A percentile compares a stretch with the other conserved stretches of the same genome.
These are phyloP conservation scores for Pythium dissotocum DNA, from an alignment of 352 stramenopile species.

Conservation along the genomic window DNA sequence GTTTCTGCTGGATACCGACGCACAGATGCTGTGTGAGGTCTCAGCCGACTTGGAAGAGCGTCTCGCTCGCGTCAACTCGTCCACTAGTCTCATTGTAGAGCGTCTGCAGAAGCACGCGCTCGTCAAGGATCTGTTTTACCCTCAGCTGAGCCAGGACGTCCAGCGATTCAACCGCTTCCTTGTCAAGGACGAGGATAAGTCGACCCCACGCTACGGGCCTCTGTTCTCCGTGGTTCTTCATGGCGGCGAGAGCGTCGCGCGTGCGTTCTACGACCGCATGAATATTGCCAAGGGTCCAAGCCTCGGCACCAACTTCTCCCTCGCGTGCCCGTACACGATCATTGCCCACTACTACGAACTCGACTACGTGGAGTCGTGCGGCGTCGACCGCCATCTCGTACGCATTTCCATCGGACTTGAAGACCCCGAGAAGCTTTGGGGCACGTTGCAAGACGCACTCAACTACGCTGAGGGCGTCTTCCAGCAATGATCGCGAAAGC, in stretches of 20 bases:
- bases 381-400: constrained; percentile 90
- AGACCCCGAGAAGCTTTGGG: constrained; percentile 73
- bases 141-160: constrained; percentile 50
- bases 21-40: constrained; percentile 41
- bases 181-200: constrained; percentile 14
- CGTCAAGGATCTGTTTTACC: constrained; percentile 89
- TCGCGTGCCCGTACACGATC: constrained; percentile 92
- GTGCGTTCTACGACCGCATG: constrained; percentile 89
- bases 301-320: constrained; percentile 94
- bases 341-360: constrained; percentile 93
- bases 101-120: constrained; percentile 71
- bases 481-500: constrained; percentile 13
- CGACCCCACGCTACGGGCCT: constrained; percentile 71
- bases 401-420: constrained; percentile 92
- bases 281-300: constrained; percentile 85
- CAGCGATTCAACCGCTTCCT: constrained; percentile 70
- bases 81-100: constrained; percentile 63
- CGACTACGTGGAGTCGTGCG: constrained; percentile 89
- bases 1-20: constrained; percentile 69
- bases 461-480: constrained; percentile 23
- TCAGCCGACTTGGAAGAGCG: constrained; percentile 77
- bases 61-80: constrained; percentile 78
- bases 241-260: constrained; percentile 58
- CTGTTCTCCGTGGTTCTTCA: constrained; percentile 88
- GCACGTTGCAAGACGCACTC: constrained; percentile 56